These are phyloP conservation scores for Thelonectria blattea DNA, from an alignment of 2,329 filamentous ascomycete genomes.

Conservation along the genomic window DNA sequence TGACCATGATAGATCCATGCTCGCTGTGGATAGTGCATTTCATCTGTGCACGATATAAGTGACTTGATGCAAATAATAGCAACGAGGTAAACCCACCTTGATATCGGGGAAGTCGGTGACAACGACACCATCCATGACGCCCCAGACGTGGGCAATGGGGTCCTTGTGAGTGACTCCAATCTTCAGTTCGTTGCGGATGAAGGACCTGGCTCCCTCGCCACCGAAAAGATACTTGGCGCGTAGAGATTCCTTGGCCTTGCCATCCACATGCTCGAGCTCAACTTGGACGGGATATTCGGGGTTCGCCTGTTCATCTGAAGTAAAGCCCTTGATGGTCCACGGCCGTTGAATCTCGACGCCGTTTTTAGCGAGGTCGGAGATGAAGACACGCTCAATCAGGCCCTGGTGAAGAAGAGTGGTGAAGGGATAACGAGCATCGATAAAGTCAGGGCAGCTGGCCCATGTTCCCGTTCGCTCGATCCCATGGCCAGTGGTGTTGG, in stretches of 20 bases:
- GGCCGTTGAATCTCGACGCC: conserved; percentile 66
- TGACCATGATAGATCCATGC: conserved; percentile 79
- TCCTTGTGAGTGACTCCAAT: conserved; percentile 76
- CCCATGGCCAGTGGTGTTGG: conserved; percentile 58
- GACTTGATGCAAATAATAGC: neutral
- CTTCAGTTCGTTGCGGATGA: conserved; percentile 66
- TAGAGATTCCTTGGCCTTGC: conserved; percentile 69
- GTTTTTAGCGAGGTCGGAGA: conserved; percentile 68
- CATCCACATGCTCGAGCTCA: conserved; percentile 76
- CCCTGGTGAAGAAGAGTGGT: conserved; percentile 76
- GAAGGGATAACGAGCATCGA: conserved; percentile 73
- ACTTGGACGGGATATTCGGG: conserved; percentile 81
- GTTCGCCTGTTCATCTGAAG: conserved; percentile 60
- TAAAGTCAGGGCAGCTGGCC: conserved; percentile 88
- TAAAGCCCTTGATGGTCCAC: conserved; percentile 68
- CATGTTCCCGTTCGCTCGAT: conserved; percentile 74
- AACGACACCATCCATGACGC: conserved; percentile 76
- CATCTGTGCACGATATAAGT: conserved; percentile 62
- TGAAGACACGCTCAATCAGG: conserved; percentile 72
- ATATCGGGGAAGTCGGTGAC: conserved; percentile 80
- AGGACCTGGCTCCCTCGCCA: conserved; percentile 73
- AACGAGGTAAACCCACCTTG: conserved; percentile 54
- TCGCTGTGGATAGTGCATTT: conserved; percentile 79
- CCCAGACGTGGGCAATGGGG: conserved; percentile 75
- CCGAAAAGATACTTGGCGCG: conserved; percentile 74